These are phyloP conservation scores for Agrocybe pediades DNA, from an alignment of 768 basidiomycete species.

Conservation along the genomic window DNA sequence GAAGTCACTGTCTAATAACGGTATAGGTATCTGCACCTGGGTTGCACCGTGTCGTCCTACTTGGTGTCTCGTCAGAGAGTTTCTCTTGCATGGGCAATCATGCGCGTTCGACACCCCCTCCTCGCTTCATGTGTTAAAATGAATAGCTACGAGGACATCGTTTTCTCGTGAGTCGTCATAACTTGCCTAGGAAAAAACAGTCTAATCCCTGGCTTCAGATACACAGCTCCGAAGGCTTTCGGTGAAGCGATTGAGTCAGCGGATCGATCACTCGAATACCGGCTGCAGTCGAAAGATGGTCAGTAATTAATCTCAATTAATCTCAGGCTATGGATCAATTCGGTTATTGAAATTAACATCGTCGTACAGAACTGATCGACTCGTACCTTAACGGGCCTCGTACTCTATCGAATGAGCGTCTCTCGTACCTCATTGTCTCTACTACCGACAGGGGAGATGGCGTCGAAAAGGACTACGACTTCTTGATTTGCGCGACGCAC, in stretches of 20 bases:
- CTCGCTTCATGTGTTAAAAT: conserved; percentile 65
- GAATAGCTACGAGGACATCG: conserved; percentile 62
- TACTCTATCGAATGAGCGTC: conserved; percentile 63
- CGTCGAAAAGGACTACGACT: conserved; percentile 44
- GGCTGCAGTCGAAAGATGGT: conserved; percentile 58
- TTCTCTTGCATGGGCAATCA: conserved; percentile 66
- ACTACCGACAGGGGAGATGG: conserved; percentile 1
- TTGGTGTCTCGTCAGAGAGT: conserved; percentile 51
- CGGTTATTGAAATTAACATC: conserved; percentile 2
- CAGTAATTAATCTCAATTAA: background rate
- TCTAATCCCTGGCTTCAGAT: too few species aligned
- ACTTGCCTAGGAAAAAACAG: background rate
- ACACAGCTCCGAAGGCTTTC: conserved; percentile 18
- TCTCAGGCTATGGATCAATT: background rate
- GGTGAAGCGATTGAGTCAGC: conserved; percentile 15
- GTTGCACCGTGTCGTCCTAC: conserved; percentile 50
- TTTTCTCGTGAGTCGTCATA: conserved; percentile 58
- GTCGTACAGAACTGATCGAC: conserved; percentile 56
- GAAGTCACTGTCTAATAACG: too few species aligned
- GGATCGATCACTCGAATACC: conserved; percentile 42
- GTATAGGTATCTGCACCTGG: conserved; percentile 78
- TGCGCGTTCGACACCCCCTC: conserved; percentile 70
- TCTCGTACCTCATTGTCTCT: conserved; percentile 66
- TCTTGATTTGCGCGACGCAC: conserved; percentile 77
- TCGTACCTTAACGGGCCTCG: conserved; percentile 77